A percentile compares a stretch with the other conserved stretches of the same genome.
Evolutionary conservation across 2,329 filamentous ascomycete species (phyloP).

Genomic region (Xylariaceae sp.): DNA sequence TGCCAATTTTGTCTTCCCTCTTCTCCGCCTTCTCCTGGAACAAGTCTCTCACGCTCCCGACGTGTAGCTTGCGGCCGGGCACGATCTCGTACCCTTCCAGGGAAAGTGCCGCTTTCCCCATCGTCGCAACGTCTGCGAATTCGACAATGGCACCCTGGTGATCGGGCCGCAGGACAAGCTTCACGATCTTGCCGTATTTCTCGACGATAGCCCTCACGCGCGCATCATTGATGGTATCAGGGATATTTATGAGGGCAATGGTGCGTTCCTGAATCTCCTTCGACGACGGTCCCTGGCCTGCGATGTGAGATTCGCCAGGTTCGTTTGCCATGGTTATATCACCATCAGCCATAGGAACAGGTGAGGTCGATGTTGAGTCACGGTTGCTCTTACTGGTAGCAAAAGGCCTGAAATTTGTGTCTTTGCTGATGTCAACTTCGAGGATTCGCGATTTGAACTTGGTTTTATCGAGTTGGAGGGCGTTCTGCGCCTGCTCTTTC

Average conservation of each 20-base stretch:
- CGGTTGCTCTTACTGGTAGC: slow-evolving; percentile 47
- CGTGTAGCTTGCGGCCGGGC: slow-evolving; percentile 53
- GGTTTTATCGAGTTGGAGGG: slow-evolving; percentile 71
- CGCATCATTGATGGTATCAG: slow-evolving; percentile 89
- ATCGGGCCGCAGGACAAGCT: slow-evolving; percentile 77
- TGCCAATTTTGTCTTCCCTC: slow-evolving; percentile 43
- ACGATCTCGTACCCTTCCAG: slow-evolving; percentile 60
- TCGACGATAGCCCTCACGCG: slow-evolving; percentile 76
- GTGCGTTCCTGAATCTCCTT: slow-evolving; percentile 66
- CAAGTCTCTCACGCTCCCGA: slow-evolving; percentile 58
- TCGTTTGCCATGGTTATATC: slow-evolving; percentile 45
- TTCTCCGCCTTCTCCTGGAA: slow-evolving; percentile 52
- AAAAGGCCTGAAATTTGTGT: slow-evolving; percentile 58
- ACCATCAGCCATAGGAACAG: slow-evolving; percentile 41
- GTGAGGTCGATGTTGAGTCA: slow-evolving; percentile 40
- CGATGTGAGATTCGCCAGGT: slow-evolving; percentile 16
- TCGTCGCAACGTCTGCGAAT: slow-evolving; percentile 69
- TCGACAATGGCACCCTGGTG: slow-evolving; percentile 87
- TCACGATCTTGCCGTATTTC: slow-evolving; percentile 69
- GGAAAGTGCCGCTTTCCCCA: slow-evolving; percentile 70
- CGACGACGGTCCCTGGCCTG: slow-evolving; percentile 42
- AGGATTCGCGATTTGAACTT: slow-evolving; percentile 70
- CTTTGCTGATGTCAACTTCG: slow-evolving; percentile 63
- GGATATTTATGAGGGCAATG: slow-evolving; percentile 80
- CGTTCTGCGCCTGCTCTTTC: slow-evolving; percentile 68